These are phyloP conservation scores for Vitis hybrid DNA, from an alignment of 177 flowering plant genomes.

Conservation along the genomic window DNA sequence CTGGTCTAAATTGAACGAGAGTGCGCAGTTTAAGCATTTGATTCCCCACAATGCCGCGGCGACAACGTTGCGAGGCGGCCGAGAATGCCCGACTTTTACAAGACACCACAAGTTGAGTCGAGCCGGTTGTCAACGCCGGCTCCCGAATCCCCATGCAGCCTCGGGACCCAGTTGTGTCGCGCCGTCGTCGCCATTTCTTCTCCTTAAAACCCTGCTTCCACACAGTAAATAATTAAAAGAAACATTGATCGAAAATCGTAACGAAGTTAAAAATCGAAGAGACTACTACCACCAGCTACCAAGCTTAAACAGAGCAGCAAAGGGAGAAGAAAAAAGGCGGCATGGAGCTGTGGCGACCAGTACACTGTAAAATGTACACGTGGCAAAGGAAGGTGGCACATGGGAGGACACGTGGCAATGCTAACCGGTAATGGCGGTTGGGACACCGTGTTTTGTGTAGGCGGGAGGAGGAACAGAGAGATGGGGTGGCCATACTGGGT, in stretches of 20 bases:
- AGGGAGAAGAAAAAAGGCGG: neutral
- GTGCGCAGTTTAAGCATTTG: slow-evolving; percentile 5
- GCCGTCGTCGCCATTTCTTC: slow-evolving; percentile 11
- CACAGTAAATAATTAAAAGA: too few relatives aligned
- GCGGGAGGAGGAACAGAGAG: slow-evolving; percentile 5
- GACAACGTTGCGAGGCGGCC: slow-evolving; percentile 19
- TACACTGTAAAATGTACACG: neutral
- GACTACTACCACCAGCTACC: too few relatives aligned
- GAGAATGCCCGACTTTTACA: slow-evolving; percentile 17
- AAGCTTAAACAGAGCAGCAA: too few relatives aligned
- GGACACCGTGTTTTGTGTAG: slow-evolving; percentile 14
- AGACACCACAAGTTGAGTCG: slow-evolving; percentile 8
- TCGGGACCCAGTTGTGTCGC: slow-evolving; percentile 18
- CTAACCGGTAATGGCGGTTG: slow-evolving; percentile 24
- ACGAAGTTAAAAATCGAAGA: neutral
- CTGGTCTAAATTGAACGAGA: slow-evolving; percentile 5
- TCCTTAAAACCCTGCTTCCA: neutral
- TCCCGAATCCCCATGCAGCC: slow-evolving; percentile 18
- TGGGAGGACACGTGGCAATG: slow-evolving; percentile 23
- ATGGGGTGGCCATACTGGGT: slow-evolving; percentile 9
- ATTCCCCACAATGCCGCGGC: slow-evolving; percentile 12
- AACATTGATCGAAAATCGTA: neutral
- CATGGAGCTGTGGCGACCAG: neutral
- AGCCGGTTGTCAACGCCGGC: slow-evolving; percentile 13
- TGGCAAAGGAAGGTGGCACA: slow-evolving; percentile 11